Conservation (phyloP, 2,329 filamentous ascomycete genomes). For the Pseudocercospora cruenta region DNA sequence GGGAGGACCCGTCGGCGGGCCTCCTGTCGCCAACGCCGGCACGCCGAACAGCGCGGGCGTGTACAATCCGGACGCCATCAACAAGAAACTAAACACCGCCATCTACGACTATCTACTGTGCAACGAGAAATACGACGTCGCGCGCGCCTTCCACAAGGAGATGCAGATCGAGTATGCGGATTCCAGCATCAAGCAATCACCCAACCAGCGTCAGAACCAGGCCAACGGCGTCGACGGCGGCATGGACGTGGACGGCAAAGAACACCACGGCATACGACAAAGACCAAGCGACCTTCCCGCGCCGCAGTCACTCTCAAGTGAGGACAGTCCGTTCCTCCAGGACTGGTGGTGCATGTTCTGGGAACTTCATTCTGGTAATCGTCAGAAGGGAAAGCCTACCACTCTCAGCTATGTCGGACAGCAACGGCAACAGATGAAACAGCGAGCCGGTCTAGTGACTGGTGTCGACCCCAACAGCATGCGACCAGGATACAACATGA, state of each 20-base stretch:
- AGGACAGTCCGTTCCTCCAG: conserved; percentile 82
- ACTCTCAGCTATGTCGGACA: conserved; percentile 46
- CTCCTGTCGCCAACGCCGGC: conserved; percentile 46
- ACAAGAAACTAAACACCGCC: conserved; percentile 71
- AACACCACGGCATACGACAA: conserved; percentile 68
- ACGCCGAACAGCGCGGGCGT: conserved; percentile 34
- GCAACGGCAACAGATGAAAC: conserved; percentile 75
- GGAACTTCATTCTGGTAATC: conserved; percentile 89
- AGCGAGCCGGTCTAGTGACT: conserved; percentile 68
- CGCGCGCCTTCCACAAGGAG: conserved; percentile 68
- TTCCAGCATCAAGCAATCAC: conserved; percentile 61
- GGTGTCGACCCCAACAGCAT: conserved; percentile 61
- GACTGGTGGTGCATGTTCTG: conserved; percentile 98
- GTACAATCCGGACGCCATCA: conserved; percentile 55
- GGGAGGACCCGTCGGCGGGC: conserved; percentile 55
- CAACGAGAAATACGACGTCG: conserved; percentile 81
- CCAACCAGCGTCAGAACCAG: conserved; percentile 61
- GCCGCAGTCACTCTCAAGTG: conserved; percentile 67
- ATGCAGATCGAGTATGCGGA: conserved; percentile 45
- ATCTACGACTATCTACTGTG: conserved; percentile 92
- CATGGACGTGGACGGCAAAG: conserved; percentile 80
- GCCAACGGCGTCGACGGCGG: conserved; percentile 70
- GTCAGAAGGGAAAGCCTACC: conserved; percentile 61
- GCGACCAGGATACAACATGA: conserved; percentile 37
- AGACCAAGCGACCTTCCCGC: conserved; percentile 78